phyloP scores from a whole-genome alignment of 331 rosid genomes.

The Malus hybrid region DNA sequence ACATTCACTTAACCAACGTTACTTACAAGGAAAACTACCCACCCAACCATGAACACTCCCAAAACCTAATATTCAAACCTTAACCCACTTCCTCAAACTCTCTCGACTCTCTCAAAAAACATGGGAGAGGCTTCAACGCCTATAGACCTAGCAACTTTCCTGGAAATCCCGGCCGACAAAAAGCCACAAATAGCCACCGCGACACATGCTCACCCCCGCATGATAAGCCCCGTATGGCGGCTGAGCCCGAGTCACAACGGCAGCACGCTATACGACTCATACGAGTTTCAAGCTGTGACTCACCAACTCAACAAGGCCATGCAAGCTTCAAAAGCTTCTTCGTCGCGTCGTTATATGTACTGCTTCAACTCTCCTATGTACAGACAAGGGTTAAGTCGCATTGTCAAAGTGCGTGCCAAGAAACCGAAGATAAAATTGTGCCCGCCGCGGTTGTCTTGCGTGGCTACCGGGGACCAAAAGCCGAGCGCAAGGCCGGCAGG shows the following conservation, averaged over 20 bases:
- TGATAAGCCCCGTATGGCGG: conserved; percentile 13
- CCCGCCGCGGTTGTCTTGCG: not conserved
- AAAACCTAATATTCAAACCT: conserved; percentile 3
- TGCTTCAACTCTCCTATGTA: conserved; percentile 35
- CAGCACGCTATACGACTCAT: conserved; percentile 57
- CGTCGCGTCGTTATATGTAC: conserved; percentile 21
- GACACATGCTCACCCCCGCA: not conserved
- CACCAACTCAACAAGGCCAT: conserved; percentile 57
- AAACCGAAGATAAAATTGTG: conserved; percentile 15
- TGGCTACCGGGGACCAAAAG: not conserved
- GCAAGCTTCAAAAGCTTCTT: conserved; percentile 26
- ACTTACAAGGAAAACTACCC: conserved; percentile 35
- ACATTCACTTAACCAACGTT: conserved; percentile 24
- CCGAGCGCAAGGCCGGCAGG: conserved; percentile 4
- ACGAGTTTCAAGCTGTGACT: conserved; percentile 50
- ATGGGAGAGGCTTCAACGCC: conserved; percentile 17
- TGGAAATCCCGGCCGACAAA: conserved; percentile 27
- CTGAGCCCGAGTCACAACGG: conserved; percentile 35
- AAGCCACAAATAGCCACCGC: not conserved
- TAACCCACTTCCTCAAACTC: not conserved
- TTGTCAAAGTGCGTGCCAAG: conserved; percentile 18
- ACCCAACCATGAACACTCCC: conserved; percentile 8
- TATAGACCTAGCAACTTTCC: conserved; percentile 8
- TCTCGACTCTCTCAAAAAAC: not conserved
- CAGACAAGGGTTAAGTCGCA: conserved; percentile 25